Conservation (phyloP, 2,329 filamentous ascomycete genomes). For the Neopestalotiopsis sp. region DNA sequence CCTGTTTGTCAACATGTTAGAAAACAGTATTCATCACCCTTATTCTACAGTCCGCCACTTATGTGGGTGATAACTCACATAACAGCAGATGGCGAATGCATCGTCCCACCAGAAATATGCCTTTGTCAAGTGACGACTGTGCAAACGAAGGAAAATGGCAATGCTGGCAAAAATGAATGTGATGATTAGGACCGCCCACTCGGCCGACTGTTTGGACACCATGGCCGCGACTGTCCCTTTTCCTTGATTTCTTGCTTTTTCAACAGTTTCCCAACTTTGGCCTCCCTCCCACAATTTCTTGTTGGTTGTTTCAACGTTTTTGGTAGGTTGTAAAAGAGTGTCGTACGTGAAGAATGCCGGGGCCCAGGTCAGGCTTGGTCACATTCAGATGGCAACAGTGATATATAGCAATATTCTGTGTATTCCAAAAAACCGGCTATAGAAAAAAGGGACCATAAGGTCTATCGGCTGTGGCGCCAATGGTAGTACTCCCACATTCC, state of each 20-base stretch:
- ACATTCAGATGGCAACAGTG: background rate
- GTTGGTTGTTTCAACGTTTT: background rate
- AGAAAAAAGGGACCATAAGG: background rate
- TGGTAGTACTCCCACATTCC: background rate
- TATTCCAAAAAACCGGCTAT: background rate
- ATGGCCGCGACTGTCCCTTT: background rate
- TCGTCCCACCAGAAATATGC: constrained; percentile 19
- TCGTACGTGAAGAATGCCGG: background rate
- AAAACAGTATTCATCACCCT: no score
- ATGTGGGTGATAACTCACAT: no score
- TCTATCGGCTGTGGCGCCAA: background rate
- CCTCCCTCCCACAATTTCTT: background rate
- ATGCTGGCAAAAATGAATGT: constrained; percentile 14
- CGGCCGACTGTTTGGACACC: constrained; percentile 14
- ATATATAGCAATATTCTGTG: background rate
- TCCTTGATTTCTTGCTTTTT: background rate
- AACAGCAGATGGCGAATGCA: constrained; percentile 15
- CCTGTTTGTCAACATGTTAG: background rate
- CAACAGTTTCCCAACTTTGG: background rate
- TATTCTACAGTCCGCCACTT: no score
- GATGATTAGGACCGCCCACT: constrained; percentile 14
- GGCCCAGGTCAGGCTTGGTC: background rate
- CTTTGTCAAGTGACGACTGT: constrained; percentile 13
- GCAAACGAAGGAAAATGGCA: constrained; percentile 14
- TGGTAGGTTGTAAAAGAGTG: background rate